Evolutionary conservation across 306 rosid species (phyloP), one percentile per base, ranked within the genome.

Genomic region (Gastrolobium bilobum): DNA sequence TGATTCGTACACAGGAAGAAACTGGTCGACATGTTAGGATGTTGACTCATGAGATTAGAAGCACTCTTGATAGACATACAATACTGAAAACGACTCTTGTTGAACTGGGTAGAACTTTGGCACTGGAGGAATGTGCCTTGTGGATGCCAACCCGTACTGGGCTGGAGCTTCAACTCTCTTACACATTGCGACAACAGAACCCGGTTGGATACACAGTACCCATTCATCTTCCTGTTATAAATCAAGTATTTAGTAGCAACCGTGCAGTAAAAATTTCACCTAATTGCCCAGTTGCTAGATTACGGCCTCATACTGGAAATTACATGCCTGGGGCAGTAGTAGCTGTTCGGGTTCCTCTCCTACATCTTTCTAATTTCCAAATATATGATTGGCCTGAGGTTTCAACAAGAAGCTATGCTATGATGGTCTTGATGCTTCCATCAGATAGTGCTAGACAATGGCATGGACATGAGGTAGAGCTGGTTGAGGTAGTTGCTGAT

Each of bases 131-230:
- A 89, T 95, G 99, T 85, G 94, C 97, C 35, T 82, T 95, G 57
- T 95, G 99, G 99, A 95, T 95, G 99, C 99, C 99, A 2, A 95
- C 97, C 0, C 94, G 96, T 6, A 86, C 97, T 40, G 98, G 98
- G 2, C 88, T 95, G 83, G 99, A 95, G 87, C 97, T 95, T 88
- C 98, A 93, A 83, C 94, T 95, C 14, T 87, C 99, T 1, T 95
- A 95, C 83, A 95, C 99, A 7, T 88, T 95, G 62, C 95, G 88
- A 53, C 99, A 93, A 83, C 98, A 93, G 74, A 95, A 95, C 77
- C 98, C 97, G 39, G 96, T 91, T 67, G 99, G 94, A 62, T 84
- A 86, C 77, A 90, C 96, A 4, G 99, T 95, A 54, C 99, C 99
- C 57, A 92, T 89, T 69, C 92, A 95, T 89, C 99, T 85, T 83